Evolutionary conservation across 108 stramenopile species (phyloP).

Genomic region (Schizochytrium sp.): DNA sequence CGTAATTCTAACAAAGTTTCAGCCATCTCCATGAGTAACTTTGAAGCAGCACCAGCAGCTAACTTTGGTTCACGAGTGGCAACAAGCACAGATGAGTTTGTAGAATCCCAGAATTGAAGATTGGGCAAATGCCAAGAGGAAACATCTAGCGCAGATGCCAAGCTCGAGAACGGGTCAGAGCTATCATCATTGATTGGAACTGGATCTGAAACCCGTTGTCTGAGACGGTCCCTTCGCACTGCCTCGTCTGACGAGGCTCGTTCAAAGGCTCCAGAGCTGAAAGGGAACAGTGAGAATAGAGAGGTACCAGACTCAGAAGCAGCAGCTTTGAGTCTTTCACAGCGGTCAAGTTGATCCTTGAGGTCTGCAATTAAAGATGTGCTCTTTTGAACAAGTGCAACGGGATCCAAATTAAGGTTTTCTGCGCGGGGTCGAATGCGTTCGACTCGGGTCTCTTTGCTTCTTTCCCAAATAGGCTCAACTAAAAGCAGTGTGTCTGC

Average conservation of each 20-base stretch:
- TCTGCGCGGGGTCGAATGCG: not conserved
- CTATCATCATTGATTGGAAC: not conserved
- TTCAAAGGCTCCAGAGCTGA: not conserved
- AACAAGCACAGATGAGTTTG: not conserved
- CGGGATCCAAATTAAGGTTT: not conserved
- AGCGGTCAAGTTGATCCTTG: not conserved
- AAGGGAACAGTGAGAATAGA: conserved; percentile 3
- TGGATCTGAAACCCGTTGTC: not conserved
- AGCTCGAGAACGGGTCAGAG: not conserved
- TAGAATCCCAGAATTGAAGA: not conserved
- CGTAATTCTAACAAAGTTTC: not conserved
- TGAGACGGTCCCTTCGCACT: not conserved
- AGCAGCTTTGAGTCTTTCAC: not conserved
- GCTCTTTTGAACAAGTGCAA: conserved; percentile 19
- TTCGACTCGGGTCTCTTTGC: not conserved
- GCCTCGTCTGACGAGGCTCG: not conserved
- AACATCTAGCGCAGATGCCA: not conserved
- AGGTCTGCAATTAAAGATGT: conserved; percentile 4
- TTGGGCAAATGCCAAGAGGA: not conserved
- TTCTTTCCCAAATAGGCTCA: conserved; percentile 5
- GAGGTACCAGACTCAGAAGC: not conserved
- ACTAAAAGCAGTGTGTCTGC: conserved; percentile 23
- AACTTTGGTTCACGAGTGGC: not conserved
- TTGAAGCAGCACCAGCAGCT: not conserved
- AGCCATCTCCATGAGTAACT: conserved; percentile 12